phyloP scores from a whole-genome alignment of 2,329 filamentous ascomycete genomes.

The Xylariaceae sp. region DNA sequence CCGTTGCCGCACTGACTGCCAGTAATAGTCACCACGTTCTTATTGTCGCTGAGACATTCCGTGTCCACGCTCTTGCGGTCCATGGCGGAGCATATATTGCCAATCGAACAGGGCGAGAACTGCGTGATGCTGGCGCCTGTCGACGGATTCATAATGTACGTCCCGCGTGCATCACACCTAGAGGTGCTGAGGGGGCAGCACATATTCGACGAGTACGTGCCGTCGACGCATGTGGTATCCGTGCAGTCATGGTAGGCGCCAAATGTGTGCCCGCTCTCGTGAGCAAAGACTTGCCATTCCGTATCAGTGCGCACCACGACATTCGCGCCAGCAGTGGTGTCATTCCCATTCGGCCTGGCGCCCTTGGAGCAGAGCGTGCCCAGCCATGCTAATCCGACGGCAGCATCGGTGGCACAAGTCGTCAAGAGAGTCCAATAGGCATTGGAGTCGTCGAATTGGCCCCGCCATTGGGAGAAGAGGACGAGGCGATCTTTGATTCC shows the following conservation, averaged over 20 bases:
- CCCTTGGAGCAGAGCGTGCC: slow-evolving; percentile 72
- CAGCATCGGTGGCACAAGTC: slow-evolving; percentile 72
- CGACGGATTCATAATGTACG: slow-evolving; percentile 95
- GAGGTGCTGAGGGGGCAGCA: slow-evolving; percentile 73
- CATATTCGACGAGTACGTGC: slow-evolving; percentile 44
- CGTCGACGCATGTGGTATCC: slow-evolving; percentile 57
- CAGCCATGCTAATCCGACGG: slow-evolving; percentile 89
- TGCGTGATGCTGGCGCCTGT: slow-evolving; percentile 65
- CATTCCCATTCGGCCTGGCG: slow-evolving; percentile 49
- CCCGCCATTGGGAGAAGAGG: slow-evolving; percentile 84
- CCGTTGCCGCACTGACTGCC: slow-evolving; percentile 91
- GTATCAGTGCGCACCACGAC: slow-evolving; percentile 77
- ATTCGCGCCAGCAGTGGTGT: slow-evolving; percentile 80
- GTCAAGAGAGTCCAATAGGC: slow-evolving; percentile 91
- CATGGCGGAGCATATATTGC: slow-evolving; percentile 89
- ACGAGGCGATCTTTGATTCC: slow-evolving; percentile 75
- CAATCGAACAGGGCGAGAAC: slow-evolving; percentile 85
- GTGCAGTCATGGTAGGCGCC: slow-evolving; percentile 94
- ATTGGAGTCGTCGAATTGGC: slow-evolving; percentile 68
- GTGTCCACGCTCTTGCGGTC: slow-evolving; percentile 70
- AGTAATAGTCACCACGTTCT: slow-evolving; percentile 72
- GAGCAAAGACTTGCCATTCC: slow-evolving; percentile 94
- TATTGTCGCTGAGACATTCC: slow-evolving; percentile 78
- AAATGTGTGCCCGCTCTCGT: slow-evolving; percentile 91
- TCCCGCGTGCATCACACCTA: slow-evolving; percentile 68